Evolutionary conservation across 2,329 filamentous ascomycete genomes (phyloP), one percentile per base, ranked within the genome.

Genomic region (Xylariales sp.): DNA sequence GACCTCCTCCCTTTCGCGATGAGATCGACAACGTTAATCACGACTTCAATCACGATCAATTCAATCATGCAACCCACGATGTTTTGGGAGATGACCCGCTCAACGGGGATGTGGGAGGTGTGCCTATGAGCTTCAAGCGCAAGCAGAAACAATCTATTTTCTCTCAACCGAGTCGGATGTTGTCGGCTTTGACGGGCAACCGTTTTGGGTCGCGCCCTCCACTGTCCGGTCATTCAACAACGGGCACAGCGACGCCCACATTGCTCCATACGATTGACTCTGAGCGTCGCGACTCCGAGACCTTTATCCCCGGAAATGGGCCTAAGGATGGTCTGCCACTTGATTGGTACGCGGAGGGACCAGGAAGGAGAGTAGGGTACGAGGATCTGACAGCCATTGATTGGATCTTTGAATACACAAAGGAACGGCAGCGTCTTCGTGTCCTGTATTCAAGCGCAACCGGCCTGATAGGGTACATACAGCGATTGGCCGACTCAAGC

Each of bases 321-420:
- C 68, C 78, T 45, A 87, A 88, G 70, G 84, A 88, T 73, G 83
- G 81, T 60, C 76, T 78, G 36, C 80, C 85, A 3, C 78, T 85
- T 53, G 95, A 98, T 79, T 98, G 95, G 95, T 92, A 97, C 77
- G 86, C 91, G 55, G 95, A 97, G 80, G 94, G 93, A 0, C 94
- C 93, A 0, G 94, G 94, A 1, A 89, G 93, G 61, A 89, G 96
- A 76, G 94, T 97, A 45, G 95, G 93, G 62, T 99, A 99, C 82
- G 95, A 97, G 77, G 92, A 99, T 81, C 85, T 97, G 78, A 97
- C 95, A 16, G 95, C 96, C 66, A 99, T 99, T 78, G 96, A 99
- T 83, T 99, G 96, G 96, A 98, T 98, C 77, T 98, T 97, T 75
- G 96, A 99, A 80, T 97, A 98, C 78, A 96, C 93, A 60, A 97